These are phyloP conservation scores for Candida stauntonica DNA, from an alignment of 805 yeast genomes.

Conservation along the genomic window DNA sequence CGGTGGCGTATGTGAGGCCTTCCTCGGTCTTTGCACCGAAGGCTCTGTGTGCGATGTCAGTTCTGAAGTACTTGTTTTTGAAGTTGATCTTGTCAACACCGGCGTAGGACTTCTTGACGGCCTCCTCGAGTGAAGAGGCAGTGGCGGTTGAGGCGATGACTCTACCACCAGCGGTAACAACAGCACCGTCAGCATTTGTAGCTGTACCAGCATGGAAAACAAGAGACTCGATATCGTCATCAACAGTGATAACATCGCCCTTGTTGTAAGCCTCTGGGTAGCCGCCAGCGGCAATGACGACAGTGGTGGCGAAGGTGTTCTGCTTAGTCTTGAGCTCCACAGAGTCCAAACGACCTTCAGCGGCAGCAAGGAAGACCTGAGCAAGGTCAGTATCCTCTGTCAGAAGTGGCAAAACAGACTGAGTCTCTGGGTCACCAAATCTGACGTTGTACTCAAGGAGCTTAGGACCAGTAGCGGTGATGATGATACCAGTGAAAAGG, in stretches of 20 bases:
- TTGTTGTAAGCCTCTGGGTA: slow-evolving; percentile 85
- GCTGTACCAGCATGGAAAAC: slow-evolving; percentile 95
- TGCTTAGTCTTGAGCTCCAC: slow-evolving; percentile 53
- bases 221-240: slow-evolving; percentile 46
- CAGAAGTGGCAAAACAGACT: slow-evolving; percentile 86
- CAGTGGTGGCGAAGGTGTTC: slow-evolving; percentile 77
- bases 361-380: slow-evolving; percentile 87
- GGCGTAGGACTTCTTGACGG: slow-evolving; percentile 80
- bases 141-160: slow-evolving; percentile 93
- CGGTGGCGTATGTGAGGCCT: slow-evolving; percentile 81
- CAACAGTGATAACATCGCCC: slow-evolving; percentile 78
- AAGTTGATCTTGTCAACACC: slow-evolving; percentile 79
- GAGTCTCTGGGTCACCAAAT: slow-evolving; percentile 99
- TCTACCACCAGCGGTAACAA: slow-evolving; percentile 92
- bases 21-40: slow-evolving; percentile 44
- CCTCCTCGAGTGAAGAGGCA: slow-evolving; percentile 67
- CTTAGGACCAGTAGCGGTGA: slow-evolving; percentile 85
- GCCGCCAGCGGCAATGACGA: slow-evolving; percentile 95
- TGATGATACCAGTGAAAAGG: slow-evolving; percentile 91
- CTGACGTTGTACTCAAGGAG: slow-evolving; percentile 96
- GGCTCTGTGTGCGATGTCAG: slow-evolving; percentile 94
- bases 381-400: slow-evolving; percentile 86
- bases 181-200: slow-evolving; percentile 45
- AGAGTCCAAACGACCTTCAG: slow-evolving; percentile 89
- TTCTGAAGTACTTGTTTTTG: slow-evolving; percentile 75